Evolutionary conservation across 2,329 filamentous ascomycete genomes (phyloP).

Genomic region (Leptoxyphium fumago): DNA sequence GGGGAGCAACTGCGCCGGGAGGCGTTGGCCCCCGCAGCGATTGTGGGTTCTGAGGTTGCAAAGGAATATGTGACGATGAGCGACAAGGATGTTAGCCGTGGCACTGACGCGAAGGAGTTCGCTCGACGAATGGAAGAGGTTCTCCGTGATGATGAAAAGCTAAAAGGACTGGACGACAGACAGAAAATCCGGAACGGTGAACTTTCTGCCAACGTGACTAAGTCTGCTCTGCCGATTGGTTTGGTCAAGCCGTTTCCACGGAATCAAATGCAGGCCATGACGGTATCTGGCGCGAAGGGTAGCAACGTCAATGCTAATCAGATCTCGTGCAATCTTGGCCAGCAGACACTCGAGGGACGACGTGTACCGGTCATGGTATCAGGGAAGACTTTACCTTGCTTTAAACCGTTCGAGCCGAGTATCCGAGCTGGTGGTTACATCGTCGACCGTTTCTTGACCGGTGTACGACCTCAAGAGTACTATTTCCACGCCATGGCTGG

Average conservation of each 20-base stretch:
- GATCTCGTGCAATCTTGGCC: conserved; percentile 93
- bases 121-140: conserved; percentile 73
- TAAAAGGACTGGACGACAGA: conserved; percentile 75
- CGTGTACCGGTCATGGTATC: conserved; percentile 96
- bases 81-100: conserved; percentile 36
- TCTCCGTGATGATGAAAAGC: conserved; percentile 78
- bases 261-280: conserved; percentile 99
- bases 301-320: conserved; percentile 86
- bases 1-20: conserved; percentile 60
- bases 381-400: conserved; percentile 89
- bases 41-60: conserved; percentile 64
- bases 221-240: conserved; percentile 62
- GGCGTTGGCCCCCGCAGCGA: conserved; percentile 51
- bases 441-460: conserved; percentile 91
- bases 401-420: conserved; percentile 79
- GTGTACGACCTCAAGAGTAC: conserved; percentile 92
- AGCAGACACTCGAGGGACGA: conserved; percentile 89
- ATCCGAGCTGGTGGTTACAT: conserved; percentile 87
- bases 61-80: conserved; percentile 77
- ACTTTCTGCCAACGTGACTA: conserved; percentile 67
- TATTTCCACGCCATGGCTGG: conserved; percentile 99
- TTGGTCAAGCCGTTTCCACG: conserved; percentile 85
- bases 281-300: conserved; percentile 88
- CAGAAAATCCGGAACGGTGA: conserved; percentile 56
- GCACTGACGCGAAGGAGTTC: conserved; percentile 55